Conservation (phyloP, 768 basidiomycete species). For the Macrocybe gigantea region DNA sequence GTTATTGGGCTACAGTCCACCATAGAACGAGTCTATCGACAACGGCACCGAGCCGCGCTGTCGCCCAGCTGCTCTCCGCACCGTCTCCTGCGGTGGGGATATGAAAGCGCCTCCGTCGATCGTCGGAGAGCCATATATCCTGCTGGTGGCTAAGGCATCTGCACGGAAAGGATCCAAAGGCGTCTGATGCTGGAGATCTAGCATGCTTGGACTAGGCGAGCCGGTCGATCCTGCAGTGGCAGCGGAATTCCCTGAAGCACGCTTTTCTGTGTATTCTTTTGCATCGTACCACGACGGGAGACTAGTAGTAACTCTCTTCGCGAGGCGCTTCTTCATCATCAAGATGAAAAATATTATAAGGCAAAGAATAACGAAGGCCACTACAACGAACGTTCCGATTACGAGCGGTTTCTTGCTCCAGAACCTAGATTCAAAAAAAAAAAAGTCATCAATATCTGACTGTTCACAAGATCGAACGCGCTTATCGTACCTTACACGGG, state of each 20-base stretch:
- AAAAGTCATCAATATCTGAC: too few species aligned
- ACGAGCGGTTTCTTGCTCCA: too few species aligned
- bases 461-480: too few species aligned
- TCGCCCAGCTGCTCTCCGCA: constrained; percentile 10
- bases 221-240: constrained; percentile 4
- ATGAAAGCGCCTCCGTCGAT: background rate
- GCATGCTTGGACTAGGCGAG: constrained; percentile 23
- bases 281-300: background rate
- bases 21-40: constrained; percentile 38
- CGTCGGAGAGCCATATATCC: background rate
- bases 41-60: constrained; percentile 22
- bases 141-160: background rate
- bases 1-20: constrained; percentile 10
- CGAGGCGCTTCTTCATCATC: too few species aligned
- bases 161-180: constrained; percentile 21
- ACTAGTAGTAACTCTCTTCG: too few species aligned
- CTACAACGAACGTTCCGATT: too few species aligned
- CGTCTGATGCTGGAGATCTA: constrained; percentile 9
- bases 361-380: too few species aligned
- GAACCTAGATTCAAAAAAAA: too few species aligned
- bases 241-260: constrained; percentile 5
- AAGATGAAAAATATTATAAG: too few species aligned
- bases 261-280: constrained; percentile 5
- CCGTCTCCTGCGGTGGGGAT: constrained; percentile 3
- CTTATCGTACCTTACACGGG: too few species aligned